phyloP scores from a whole-genome alignment of 2,329 filamentous ascomycete species.

The Nothophoma quercina region DNA sequence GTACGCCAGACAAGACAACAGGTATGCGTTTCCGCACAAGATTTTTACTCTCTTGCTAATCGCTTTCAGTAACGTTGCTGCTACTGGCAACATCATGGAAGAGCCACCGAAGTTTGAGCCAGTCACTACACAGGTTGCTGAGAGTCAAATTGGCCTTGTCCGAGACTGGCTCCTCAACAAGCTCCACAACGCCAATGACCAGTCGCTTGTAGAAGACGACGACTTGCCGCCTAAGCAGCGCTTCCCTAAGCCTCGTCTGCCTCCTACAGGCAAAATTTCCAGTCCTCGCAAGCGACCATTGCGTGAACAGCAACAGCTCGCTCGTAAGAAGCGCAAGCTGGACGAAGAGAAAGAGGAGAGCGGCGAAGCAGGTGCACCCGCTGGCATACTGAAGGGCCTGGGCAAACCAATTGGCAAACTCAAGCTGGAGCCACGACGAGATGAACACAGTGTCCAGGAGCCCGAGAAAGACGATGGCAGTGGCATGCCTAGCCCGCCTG shows the following conservation, averaged over 20 bases:
- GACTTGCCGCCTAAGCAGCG: constrained; percentile 93
- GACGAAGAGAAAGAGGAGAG: constrained; percentile 55
- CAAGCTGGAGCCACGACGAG: constrained; percentile 62
- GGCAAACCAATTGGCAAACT: constrained; percentile 66
- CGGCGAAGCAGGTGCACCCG: constrained; percentile 31
- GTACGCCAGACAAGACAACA: constrained; percentile 77
- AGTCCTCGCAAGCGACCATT: constrained; percentile 83
- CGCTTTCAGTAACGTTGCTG: constrained; percentile 63
- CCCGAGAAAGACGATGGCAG: constrained; percentile 73
- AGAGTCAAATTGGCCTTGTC: constrained; percentile 83
- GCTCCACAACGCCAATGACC: constrained; percentile 81
- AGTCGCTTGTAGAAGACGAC: constrained; percentile 90
- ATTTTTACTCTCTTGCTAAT: constrained; percentile 26
- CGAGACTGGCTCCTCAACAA: constrained; percentile 92
- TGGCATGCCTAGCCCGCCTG: constrained; percentile 83
- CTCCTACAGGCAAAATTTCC: constrained; percentile 85
- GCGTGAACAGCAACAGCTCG: constrained; percentile 81
- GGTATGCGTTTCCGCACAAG: constrained; percentile 48
- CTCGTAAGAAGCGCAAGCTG: constrained; percentile 85
- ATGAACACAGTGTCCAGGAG: constrained; percentile 66
- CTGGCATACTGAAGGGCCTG: constrained; percentile 41
- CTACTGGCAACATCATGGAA: constrained; percentile 69
- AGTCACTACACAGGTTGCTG: constrained; percentile 79
- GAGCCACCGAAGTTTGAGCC: constrained; percentile 75
- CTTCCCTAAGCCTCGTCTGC: constrained; percentile 65